A percentile compares a stretch with the other conserved stretches of the same genome.
These are phyloP conservation scores for Cytospora schulzeri DNA, from an alignment of 2,329 filamentous ascomycete genomes.

Conservation along the genomic window DNA sequence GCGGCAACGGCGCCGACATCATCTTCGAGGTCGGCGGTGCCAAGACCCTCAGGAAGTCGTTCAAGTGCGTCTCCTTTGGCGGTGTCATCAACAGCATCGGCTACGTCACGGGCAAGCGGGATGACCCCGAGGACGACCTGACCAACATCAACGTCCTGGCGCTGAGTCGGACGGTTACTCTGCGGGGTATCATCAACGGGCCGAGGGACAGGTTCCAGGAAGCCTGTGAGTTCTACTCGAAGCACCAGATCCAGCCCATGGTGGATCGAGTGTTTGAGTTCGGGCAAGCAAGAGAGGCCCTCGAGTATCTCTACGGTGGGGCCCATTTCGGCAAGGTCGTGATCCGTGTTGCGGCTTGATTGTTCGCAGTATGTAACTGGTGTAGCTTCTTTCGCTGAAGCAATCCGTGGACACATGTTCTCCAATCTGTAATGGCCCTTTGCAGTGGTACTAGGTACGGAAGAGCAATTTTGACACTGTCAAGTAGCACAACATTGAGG, in stretches of 20 bases:
- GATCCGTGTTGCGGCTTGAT: constrained; percentile 33
- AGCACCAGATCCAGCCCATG: constrained; percentile 43
- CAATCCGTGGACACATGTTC: neutral
- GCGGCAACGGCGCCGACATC: constrained; percentile 51
- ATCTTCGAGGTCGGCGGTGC: constrained; percentile 59
- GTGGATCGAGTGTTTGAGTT: constrained; percentile 48
- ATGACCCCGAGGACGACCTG: constrained; percentile 48
- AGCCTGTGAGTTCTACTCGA: constrained; percentile 36
- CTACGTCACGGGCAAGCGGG: constrained; percentile 49
- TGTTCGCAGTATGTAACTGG: too few relatives aligned
- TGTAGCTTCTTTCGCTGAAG: too few relatives aligned
- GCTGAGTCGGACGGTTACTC: constrained; percentile 39
- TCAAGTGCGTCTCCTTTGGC: constrained; percentile 56
- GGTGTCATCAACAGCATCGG: constrained; percentile 52
- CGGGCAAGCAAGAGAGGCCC: constrained; percentile 45
- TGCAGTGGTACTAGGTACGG: neutral
- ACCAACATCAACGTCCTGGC: constrained; percentile 57
- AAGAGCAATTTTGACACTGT: too few relatives aligned
- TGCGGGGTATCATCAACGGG: constrained; percentile 58
- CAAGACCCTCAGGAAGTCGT: constrained; percentile 53
- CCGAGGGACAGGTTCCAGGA: constrained; percentile 50
- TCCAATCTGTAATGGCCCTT: too few relatives aligned
- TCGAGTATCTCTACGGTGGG: constrained; percentile 52
- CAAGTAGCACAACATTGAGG: too few relatives aligned
- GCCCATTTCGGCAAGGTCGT: constrained; percentile 58